Conservation (phyloP, 148 eudicot genomes). For the Vaccinium darrowii region DNA sequence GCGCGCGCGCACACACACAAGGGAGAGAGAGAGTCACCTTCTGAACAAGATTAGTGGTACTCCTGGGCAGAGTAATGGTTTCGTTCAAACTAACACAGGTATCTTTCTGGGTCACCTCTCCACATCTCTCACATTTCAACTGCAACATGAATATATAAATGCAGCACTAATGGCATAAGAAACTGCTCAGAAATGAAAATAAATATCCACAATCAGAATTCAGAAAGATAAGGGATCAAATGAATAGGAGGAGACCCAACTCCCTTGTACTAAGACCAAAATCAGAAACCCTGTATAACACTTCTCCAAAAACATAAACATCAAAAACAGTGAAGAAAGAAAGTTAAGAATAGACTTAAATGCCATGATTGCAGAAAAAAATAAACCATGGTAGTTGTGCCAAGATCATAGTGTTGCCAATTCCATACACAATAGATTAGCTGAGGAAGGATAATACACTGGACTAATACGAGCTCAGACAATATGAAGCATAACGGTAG, state of each 20-base stretch:
- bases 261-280: not conserved
- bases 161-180: not conserved
- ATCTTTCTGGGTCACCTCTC: constrained; percentile 77
- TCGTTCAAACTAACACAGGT: constrained; percentile 64
- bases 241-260: not conserved
- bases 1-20: not conserved
- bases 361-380: not conserved
- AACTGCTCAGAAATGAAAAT: constrained; percentile 1
- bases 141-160: constrained; percentile 23
- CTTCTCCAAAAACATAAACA: not conserved
- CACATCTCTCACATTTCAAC: constrained; percentile 88
- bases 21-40: constrained; percentile 45
- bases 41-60: constrained; percentile 64
- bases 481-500: not conserved
- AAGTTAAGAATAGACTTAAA: not conserved
- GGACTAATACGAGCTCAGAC: not conserved
- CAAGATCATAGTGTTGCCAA: not conserved
- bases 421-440: not conserved
- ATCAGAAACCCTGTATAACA: not conserved
- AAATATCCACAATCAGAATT: not conserved
- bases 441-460: not conserved
- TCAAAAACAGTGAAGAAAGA: not conserved
- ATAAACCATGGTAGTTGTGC: not conserved
- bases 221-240: not conserved
- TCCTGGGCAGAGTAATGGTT: constrained; percentile 46